A percentile compares a stretch with the other conserved stretches of the same genome.
Conservation (phyloP, 169 alveolate species). For the Plasmodium falciparum region DNA sequence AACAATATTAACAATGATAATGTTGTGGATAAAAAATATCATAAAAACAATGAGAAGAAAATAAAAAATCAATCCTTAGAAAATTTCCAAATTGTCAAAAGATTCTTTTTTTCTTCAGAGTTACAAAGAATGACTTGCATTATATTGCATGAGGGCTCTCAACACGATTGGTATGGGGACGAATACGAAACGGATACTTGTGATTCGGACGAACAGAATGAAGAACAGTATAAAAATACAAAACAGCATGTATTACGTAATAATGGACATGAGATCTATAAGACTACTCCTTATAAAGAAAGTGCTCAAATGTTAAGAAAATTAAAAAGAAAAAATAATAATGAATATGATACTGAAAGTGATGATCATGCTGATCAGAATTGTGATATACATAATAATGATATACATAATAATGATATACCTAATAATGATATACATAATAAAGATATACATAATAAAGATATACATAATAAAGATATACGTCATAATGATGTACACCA, state of each 20-base stretch:
- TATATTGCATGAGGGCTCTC: constrained; percentile 70
- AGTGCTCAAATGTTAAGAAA: constrained; percentile 79
- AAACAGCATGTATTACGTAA: constrained; percentile 13
- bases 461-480: too few relatives aligned
- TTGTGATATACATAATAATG: too few relatives aligned
- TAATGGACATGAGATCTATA: background rate
- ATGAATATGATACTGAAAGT: constrained; percentile 24
- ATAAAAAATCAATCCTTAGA: constrained; percentile 77
- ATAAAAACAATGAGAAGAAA: constrained; percentile 5
- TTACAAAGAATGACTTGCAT: constrained; percentile 90
- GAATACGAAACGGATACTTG: constrained; percentile 38
- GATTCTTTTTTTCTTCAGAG: constrained; percentile 91
- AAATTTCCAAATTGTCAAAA: constrained; percentile 78
- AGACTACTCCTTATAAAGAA: background rate
- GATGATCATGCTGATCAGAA: too few relatives aligned
- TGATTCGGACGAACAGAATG: constrained; percentile 44
- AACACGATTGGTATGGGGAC: constrained; percentile 74
- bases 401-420: too few relatives aligned
- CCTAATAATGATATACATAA: too few relatives aligned
- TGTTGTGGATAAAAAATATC: background rate
- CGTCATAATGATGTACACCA: too few relatives aligned
- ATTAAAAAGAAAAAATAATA: constrained; percentile 79
- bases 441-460: too few relatives aligned
- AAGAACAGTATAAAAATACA: constrained; percentile 16
- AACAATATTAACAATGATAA: background rate